Base-by-base conservation (phyloP, 306 rosid species). In the Citrullus colocynthis region DNA sequence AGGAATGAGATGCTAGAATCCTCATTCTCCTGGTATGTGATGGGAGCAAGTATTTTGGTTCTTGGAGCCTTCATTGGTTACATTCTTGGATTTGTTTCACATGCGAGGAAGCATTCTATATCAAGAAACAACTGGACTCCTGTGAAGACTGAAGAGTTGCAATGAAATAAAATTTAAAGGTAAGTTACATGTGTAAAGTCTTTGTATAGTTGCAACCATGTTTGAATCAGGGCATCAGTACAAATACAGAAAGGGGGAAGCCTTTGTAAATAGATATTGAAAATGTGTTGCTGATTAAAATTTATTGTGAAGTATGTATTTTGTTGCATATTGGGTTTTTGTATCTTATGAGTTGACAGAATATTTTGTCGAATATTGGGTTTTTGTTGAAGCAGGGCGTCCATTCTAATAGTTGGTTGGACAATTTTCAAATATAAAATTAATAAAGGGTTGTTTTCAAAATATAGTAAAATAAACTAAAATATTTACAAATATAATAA, bases 41-140 rank as follows among this genome's bases (percentile, higher is more conserved):
- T 89, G 80, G 96, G 87, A 79, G 94, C 80, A 64, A 86, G 95
- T 76, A 78, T 93, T 30, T 73, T 93, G 84, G 81, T 86, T 75
- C 87, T 93, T 16, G 99, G 97, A 32, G 96, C 91, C 62, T 83
- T 95, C 56, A 24, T 86, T 73, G 99, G 99, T 17, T 95, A 90
- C 78, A 78, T 91, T 44, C 51, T 91, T 78, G 97, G 97, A 59
- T 90, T 85, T 56, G 2, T 89, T 77, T 86, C 93, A 8, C 90
- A 82, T 74, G 74, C 87, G 39, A 83, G 85, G 85, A 92, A 85
- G 86, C 86, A 84, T 73, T 5, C 76, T 10, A 80, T 55, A 30
- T 15, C 86, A 7, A 75, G 18, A 79, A 85, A 60, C 61, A 81
- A 67, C 78, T 95, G 97, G 96, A 82, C 85, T 78, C 90, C 86